Percentiles rank a stretch among this genome's conserved stretches.
Evolutionary conservation across 352 stramenopile genomes (phyloP).

Genomic region (Phytophthora quininea): DNA sequence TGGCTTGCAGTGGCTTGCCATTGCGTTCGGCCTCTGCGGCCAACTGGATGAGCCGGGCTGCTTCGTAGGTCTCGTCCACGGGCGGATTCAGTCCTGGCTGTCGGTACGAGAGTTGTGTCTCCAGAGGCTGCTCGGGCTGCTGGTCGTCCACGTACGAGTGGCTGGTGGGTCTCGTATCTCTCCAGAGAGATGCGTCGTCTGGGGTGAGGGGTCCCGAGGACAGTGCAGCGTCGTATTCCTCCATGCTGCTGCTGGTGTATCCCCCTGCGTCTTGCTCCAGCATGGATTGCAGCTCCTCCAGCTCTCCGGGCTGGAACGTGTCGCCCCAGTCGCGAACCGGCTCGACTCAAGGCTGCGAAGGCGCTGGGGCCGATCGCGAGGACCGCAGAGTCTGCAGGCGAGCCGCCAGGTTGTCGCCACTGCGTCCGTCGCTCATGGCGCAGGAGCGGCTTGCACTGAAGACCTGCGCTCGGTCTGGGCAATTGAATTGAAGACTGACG

Average conservation of each 20-base stretch:
- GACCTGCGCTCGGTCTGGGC: conserved; percentile 6
- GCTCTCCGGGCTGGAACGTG: conserved; percentile 15
- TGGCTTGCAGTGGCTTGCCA: conserved; percentile 40
- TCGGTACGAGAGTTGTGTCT: conserved; percentile 23
- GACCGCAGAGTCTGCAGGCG: conserved; percentile 21
- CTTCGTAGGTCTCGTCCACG: conserved; percentile 43
- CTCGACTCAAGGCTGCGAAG: conserved; percentile 2
- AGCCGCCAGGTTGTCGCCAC: conserved; percentile 14
- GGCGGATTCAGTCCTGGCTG: conserved; percentile 1
- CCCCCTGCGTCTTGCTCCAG: conserved; percentile 16
- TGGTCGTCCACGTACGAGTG: conserved; percentile 29
- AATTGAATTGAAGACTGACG: conserved; percentile 3
- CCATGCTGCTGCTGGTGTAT: conserved; percentile 1
- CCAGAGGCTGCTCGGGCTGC: conserved; percentile 4
- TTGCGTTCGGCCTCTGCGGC: conserved; percentile 46
- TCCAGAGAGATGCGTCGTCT: conserved; percentile 11
- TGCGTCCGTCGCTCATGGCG: conserved; percentile 4
- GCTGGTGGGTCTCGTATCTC: conserved; percentile 20
- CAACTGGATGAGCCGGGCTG: conserved; percentile 50
- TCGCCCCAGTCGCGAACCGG: conserved; percentile 19
- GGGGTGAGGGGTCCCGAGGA: not conserved
- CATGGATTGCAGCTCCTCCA: conserved; percentile 32
- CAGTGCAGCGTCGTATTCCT: conserved; percentile 3
- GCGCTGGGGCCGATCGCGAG: not conserved
- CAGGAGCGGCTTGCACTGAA: not conserved